Conservation (phyloP, 1,284 basidiomycete genomes). For the Cutaneotrichosporon cyanovorans region DNA sequence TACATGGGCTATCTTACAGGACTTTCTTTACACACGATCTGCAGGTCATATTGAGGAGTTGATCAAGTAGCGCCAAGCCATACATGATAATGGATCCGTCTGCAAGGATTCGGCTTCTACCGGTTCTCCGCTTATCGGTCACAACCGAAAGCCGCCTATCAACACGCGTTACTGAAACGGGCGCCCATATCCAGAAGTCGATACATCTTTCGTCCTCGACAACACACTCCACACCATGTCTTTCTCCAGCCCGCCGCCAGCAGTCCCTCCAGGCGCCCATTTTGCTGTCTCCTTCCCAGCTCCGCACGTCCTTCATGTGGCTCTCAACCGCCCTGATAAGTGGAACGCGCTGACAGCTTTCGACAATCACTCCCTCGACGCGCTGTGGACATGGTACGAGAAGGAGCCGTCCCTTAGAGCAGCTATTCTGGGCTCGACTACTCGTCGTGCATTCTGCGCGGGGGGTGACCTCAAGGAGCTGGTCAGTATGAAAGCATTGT, state of each 20-base stretch:
- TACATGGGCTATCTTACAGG: no score
- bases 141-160: no score
- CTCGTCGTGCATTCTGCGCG: conserved; percentile 7
- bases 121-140: no score
- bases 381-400: conserved; percentile 14
- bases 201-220: no score
- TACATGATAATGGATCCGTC: no score
- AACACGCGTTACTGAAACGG: no score
- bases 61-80: no score
- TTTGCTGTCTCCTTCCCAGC: conserved; percentile 10
- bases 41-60: no score
- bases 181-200: no score
- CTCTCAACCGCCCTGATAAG: conserved; percentile 10
- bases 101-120: no score
- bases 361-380: conserved; percentile 3
- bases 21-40: no score
- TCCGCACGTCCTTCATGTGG: conserved; percentile 13
- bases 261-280: conserved; percentile 1
- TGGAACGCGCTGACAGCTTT: conserved; percentile 8
- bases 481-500: conserved; percentile 2
- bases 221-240: background rate
- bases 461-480: conserved; percentile 15
- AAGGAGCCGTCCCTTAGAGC: conserved; percentile 9
- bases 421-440: conserved; percentile 12
- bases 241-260: conserved; percentile 3